Evolutionary conservation across 768 basidiomycete genomes (phyloP), one percentile per base, ranked within the genome.

Genomic region (Suillus plorans): DNA sequence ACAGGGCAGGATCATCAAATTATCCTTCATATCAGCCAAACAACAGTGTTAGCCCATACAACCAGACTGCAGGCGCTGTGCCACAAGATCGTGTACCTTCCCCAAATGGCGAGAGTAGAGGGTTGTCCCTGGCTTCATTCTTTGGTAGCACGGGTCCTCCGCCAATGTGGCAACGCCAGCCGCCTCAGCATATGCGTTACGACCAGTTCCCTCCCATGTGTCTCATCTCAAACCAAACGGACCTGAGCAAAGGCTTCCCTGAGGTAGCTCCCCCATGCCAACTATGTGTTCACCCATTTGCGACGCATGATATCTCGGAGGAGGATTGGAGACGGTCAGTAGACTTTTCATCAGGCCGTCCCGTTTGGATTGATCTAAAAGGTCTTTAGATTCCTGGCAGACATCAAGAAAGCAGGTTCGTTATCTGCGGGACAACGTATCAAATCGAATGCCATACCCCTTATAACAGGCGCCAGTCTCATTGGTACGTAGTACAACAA

Each of bases 301-400:
- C 70, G 28, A 74, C 80, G 57, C 82, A 84, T 70, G 85, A 87
- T 67, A 72, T 87, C 4, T 67, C 62, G 0, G 80, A 86, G 71
- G 75, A 71, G 20, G 86, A 86, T 70, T 87, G 86, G 86, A 69
- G 73, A 47, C 75, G 77, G 80, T 83, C 14, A 22, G 69, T 64
- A 20, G 10, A 28, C 8, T 5, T 8, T 16, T 34, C 22, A 9
- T n/a, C 31, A 34, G n/a, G 41, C 12, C 22, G n/a, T 36, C 37
- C 34, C 50, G 34, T 41, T 44, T 37, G 45, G 10, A 25, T 61
- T 31, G 52, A 59, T 36, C 60, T 53, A 52, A 4, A 31, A 31
- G 31, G 5, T 50, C 58, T 28, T 41, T 57, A 83, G 82, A 12
- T 85, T 84, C 62, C 62, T 84, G 65, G 64, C 63, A 2, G 79